Evolutionary conservation across 306 rosid species (phyloP).

Genomic region (Prunus salicina): DNA sequence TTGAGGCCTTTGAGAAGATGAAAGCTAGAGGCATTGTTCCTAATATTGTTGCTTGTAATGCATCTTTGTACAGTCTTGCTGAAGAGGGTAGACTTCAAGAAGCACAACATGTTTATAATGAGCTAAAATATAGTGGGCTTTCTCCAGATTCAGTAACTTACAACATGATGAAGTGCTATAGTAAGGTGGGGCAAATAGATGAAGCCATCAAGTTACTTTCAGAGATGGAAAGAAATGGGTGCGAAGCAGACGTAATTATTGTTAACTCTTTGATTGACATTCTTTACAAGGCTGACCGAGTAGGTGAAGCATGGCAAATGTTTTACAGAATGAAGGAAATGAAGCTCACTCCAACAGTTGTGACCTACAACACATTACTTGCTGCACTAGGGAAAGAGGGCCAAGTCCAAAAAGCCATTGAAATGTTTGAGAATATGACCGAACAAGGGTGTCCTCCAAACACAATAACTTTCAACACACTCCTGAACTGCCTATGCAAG

Average conservation of each 20-base stretch:
- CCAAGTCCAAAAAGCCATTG: conserved; percentile 49
- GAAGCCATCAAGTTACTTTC: conserved; percentile 63
- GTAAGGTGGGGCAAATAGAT: conserved; percentile 77
- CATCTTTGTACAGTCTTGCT: conserved; percentile 82
- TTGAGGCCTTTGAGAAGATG: conserved; percentile 76
- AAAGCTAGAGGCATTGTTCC: conserved; percentile 77
- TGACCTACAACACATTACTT: conserved; percentile 87
- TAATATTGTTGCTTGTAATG: conserved; percentile 77
- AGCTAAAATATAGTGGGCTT: conserved; percentile 70
- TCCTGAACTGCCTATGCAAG: conserved; percentile 87
- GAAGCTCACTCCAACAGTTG: conserved; percentile 83
- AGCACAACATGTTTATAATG: conserved; percentile 63
- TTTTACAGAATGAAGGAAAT: conserved; percentile 74
- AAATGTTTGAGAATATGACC: conserved; percentile 69
- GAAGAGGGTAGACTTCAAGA: conserved; percentile 69
- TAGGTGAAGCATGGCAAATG: conserved; percentile 86
- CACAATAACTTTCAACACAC: conserved; percentile 70
- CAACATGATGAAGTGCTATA: conserved; percentile 89
- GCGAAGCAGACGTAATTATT: conserved; percentile 81
- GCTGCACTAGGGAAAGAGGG: conserved; percentile 84
- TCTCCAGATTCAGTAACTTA: conserved; percentile 83
- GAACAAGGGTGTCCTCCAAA: conserved; percentile 77
- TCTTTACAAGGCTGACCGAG: conserved; percentile 85
- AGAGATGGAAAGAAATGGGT: conserved; percentile 65
- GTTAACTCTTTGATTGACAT: conserved; percentile 77